A percentile compares a stretch with the other conserved stretches of the same genome.
Evolutionary conservation across 495 filamentous ascomycete genomes (phyloP).

Genomic region (Aspergillus biplanus): DNA sequence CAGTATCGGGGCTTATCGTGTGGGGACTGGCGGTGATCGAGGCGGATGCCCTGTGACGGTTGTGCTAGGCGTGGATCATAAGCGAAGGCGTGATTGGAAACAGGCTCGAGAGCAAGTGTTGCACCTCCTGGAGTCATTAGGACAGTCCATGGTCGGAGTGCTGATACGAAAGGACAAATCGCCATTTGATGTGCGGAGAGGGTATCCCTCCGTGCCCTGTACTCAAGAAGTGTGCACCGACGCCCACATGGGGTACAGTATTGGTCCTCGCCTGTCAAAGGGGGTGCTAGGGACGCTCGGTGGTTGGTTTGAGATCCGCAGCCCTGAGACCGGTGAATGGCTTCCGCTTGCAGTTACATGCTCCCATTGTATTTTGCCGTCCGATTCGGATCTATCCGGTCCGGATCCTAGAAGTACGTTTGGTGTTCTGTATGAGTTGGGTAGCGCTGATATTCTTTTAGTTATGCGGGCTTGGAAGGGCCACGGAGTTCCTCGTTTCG

Average conservation of each 20-base stretch:
- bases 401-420: neutral
- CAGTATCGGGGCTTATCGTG: constrained; percentile 4
- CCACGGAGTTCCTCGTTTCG: neutral
- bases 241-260: constrained; percentile 2
- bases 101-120: neutral
- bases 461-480: neutral
- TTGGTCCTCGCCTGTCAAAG: neutral
- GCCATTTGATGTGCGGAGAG: neutral
- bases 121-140: neutral
- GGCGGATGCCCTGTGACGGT: constrained; percentile 1
- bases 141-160: neutral
- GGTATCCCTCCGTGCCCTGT: neutral
- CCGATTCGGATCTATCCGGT: neutral
- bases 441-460: neutral
- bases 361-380: neutral
- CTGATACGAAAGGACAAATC: constrained; percentile 15
- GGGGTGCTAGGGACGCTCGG: constrained; percentile 5
- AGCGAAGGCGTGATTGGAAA: constrained; percentile 2
- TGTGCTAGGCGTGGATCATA: constrained; percentile 3
- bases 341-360: constrained; percentile 13
- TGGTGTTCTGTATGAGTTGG: neutral
- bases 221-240: neutral
- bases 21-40: neutral
- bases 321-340: neutral
- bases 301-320: constrained; percentile 3